Evolutionary conservation across 768 basidiomycete species (phyloP), one percentile per base, ranked within the genome.

Genomic region (Hericium coralloides): DNA sequence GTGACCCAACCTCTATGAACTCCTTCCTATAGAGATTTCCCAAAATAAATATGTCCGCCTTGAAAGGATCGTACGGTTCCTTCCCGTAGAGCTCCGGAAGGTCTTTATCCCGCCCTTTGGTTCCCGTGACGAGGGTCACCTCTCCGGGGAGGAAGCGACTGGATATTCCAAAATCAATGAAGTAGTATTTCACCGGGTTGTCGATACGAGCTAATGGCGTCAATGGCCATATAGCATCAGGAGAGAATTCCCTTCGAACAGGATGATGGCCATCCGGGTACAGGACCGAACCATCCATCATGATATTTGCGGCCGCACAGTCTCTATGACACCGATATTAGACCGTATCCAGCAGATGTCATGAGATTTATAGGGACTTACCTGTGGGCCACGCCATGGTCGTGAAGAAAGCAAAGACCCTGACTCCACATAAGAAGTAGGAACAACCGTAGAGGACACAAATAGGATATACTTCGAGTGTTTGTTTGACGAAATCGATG

Each of bases 131-230:
- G 2, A 59, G 37, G 1, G 58, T 53, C 2, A 53, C 38, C 18
- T 51, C 51, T 63, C 65, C 59, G 14, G 31, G 36, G 2, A 54
- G 36, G 38, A 64, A 62, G 4, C 61, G 54, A 53, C 57, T 43
- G 56, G 71, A 48, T 18, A 60, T 60, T 10, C 70, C 73, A 55
- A 70, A 75, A 37, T 73, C 73, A 39, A 74, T 66, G 41, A 73
- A 72, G 49, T 70, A 70, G 60, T 76, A 76, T 5, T 69, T 67
- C 5, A 76, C 72, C 5, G 73, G 67, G 47, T 69, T 59, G 38
- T 69, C 66, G n/a, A 68, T 68, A 25, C 73, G 67, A 4, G 68
- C 61, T 10, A 70, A 58, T 0, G 70, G 69, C 9, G 52, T 50
- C 12, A 72, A 52, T 2, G 62, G 58, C 0, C 66, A 63, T 17